Conservation (phyloP, 2,329 filamentous ascomycete genomes). For the Fusarium sp. region DNA sequence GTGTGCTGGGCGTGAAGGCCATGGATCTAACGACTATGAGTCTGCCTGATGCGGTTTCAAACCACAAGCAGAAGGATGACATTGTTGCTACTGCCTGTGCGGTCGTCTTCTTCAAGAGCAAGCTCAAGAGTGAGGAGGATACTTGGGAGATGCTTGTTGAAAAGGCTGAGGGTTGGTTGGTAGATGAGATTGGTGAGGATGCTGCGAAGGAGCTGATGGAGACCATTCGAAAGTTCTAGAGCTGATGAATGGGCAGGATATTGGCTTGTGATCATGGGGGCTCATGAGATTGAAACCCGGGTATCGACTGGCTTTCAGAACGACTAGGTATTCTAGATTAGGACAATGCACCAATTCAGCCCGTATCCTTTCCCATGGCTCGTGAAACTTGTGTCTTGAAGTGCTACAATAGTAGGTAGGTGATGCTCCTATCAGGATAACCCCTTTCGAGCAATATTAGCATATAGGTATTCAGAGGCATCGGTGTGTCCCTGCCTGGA, state of each 20-base stretch:
- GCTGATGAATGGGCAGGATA: not conserved
- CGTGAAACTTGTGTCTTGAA: not conserved
- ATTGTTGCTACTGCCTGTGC: conserved; percentile 47
- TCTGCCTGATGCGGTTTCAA: not conserved
- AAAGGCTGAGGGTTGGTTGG: conserved; percentile 67
- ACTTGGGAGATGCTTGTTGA: conserved; percentile 73
- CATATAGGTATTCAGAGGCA: not conserved
- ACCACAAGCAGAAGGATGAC: conserved; percentile 4
- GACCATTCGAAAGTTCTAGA: conserved; percentile 29
- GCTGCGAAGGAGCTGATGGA: conserved; percentile 25
- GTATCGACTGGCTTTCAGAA: not conserved
- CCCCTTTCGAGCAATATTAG: not conserved
- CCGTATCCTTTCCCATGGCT: not conserved
- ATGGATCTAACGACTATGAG: conserved; percentile 10
- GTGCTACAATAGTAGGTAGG: not conserved
- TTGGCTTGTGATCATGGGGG: not conserved
- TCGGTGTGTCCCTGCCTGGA: not conserved
- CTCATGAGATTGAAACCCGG: not conserved
- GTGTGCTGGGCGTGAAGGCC: conserved; percentile 38
- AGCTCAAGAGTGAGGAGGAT: conserved; percentile 59
- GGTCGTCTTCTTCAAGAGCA: conserved; percentile 56
- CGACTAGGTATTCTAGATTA: not conserved
- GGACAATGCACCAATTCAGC: not conserved
- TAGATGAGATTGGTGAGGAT: conserved; percentile 25
- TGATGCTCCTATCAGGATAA: not conserved